A percentile compares a stretch with the other conserved stretches of the same genome.
Conservation (phyloP, 306 rosid species). For the Citrullus colocynthis region DNA sequence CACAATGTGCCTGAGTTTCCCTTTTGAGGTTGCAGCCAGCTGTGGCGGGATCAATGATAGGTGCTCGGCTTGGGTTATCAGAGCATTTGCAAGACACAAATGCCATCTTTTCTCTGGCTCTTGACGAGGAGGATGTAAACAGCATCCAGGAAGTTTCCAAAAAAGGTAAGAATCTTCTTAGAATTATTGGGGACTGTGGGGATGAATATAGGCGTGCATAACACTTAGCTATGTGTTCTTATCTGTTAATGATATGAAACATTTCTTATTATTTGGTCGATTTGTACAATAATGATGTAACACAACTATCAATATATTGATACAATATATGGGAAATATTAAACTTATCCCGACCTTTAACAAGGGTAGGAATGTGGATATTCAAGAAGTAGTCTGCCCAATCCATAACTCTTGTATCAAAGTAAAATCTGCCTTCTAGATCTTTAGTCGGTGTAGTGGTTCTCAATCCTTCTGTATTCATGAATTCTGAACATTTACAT, state of each 20-base stretch:
- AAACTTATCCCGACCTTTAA: background rate
- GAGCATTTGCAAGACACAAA: conserved; percentile 63
- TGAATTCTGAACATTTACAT: too few species aligned
- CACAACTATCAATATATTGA: background rate
- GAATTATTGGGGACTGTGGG: conserved; percentile 89
- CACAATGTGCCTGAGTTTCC: background rate
- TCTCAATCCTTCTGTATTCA: too few species aligned
- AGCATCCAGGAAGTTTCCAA: conserved; percentile 58
- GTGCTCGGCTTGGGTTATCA: conserved; percentile 86
- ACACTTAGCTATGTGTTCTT: conserved; percentile 9
- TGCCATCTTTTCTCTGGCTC: conserved; percentile 73
- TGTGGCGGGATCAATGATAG: conserved; percentile 95
- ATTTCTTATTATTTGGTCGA: background rate
- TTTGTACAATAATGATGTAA: background rate
- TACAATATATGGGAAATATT: background rate
- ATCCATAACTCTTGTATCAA: too few species aligned
- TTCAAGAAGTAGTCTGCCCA: too few species aligned
- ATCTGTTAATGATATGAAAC: background rate
- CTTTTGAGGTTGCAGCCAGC: conserved; percentile 50
- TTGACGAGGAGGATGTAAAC: conserved; percentile 66
- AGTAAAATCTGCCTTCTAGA: too few species aligned
- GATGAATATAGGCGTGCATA: conserved; percentile 84
- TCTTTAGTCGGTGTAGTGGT: too few species aligned
- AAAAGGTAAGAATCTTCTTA: conserved; percentile 73
- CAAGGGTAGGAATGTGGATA: too few species aligned